Evolutionary conservation across 225 moss, liverwort and hornwort genomes (phyloP), one percentile per base, ranked within the genome.

Genomic region (Sphagnum tenellum): DNA sequence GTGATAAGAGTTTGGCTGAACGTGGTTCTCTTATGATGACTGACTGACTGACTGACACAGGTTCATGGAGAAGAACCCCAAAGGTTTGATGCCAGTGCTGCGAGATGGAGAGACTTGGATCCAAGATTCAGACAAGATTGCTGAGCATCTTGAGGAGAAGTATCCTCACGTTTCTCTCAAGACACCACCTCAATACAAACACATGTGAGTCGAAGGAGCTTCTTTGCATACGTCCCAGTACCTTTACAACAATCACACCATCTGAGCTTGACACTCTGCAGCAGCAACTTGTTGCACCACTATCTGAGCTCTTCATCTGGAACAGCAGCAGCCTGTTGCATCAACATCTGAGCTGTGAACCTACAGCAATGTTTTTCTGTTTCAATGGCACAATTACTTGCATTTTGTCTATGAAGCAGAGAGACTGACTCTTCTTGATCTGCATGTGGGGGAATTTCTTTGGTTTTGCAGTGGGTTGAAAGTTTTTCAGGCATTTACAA

Each of bases 71-170:
- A 89, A 89, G 9, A 94, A 94, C n/a, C 94, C 94, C 0, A 74
- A 77, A 50, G 94, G 94, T 10, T 71, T 95, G 52, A 91, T 95
- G 80, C 94, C 94, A 6, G 59, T 77, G 12, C 89, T 95, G 62
- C 87, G 94, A 44, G 89, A 95, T 12, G 91, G 89, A 50, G 88
- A 88, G 0, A 64, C 72, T 5, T 95, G 94, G 91, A 82, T 95
- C 7, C 91, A 95, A 67, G 94, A 95, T 63, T 95, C 91, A 0
- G 91, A 95, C 4, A 89, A 88, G 5, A 95, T 95, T 9, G 86
- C 91, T 3, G 80, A 86, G 48, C 76, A 95, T 59, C 72, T 95
- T 6, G 94, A 95, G 72, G 77, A 86, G 50, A 89, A 73, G 12
- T 95, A 73, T 44, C 91, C 91, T 3, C 70, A 75, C 2, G 76